Evolutionary conservation across 495 filamentous ascomycete genomes (phyloP), one percentile per base, ranked within the genome.

Genomic region (Penicillium malachiteum): DNA sequence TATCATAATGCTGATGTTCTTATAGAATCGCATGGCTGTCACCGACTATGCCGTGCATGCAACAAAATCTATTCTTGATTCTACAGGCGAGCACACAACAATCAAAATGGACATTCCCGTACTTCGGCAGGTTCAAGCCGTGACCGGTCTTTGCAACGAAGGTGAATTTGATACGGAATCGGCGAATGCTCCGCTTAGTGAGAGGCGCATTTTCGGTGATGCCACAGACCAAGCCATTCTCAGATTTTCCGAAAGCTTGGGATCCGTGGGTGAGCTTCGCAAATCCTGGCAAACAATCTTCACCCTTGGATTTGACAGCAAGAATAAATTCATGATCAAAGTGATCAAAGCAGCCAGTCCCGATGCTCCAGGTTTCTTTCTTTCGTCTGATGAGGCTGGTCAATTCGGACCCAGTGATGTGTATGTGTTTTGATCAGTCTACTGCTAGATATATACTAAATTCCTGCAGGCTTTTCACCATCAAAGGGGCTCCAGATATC

Each of bases 291-390:
- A 77, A 37, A 82, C 77, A 42, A 72, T 76, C 8, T 88, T 79
- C 61, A 79, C 85, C 50, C 60, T 89, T 3, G 79, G 81, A 1
- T 90, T 91, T 68, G 89, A 89, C 63, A 84, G 80, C 68, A 87
- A 87, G 71, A 89, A 88, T 65, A 91, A 89, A 63, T 90, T 81
- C 67, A 89, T 88, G 85, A 76, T 88, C 47, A 65, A 58, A 7
- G 57, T 51, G 1, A 51, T 69, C 5, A 54, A 31, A 14, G 12
- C 44, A 0, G 35, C 38, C 8, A 34, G 31, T 7, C 14, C 50
- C 1, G 42, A 54, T 5, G 50, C 32, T 17, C 21, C 48, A 7
- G 16, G 12, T 0, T 7, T 45, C 5, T 53, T 47, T 5, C 44
- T 67, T 12, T 51, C 62, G 13, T 30, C 57, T 0, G 44, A 45